A percentile compares a stretch with the other conserved stretches of the same genome.
These are phyloP conservation scores for Lentinula aciculospora DNA, from an alignment of 768 basidiomycete species.

Conservation along the genomic window DNA sequence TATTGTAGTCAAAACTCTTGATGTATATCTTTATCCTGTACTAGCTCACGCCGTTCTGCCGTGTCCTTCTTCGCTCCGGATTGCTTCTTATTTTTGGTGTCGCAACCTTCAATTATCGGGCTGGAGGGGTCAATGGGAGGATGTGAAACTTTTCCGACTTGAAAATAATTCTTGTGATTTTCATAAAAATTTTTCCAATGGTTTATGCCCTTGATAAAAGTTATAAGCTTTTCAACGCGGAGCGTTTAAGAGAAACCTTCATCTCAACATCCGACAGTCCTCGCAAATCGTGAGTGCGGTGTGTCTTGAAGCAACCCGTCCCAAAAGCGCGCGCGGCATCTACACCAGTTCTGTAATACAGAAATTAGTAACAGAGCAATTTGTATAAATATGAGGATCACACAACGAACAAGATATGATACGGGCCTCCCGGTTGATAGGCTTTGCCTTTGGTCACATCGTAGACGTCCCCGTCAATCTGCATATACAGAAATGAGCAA, in stretches of 20 bases:
- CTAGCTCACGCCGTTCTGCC: conserved; percentile 10
- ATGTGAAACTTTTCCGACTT: conserved; percentile 74
- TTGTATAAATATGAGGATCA: too few relatives aligned
- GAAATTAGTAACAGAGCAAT: conserved; percentile 16
- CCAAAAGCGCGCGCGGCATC: conserved; percentile 92
- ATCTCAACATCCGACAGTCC: conserved; percentile 71
- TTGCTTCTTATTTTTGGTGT: conserved; percentile 48
- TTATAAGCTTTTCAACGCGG: neutral
- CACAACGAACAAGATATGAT: conserved; percentile 57
- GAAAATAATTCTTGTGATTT: conserved; percentile 73
- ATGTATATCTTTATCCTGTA: conserved; percentile 11
- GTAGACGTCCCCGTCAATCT: conserved; percentile 92
- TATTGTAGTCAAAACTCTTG: conserved; percentile 27
- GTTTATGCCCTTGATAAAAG: conserved; percentile 51
- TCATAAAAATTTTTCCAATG: conserved; percentile 92
- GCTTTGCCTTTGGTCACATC: conserved; percentile 78
- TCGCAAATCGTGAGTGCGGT: conserved; percentile 87
- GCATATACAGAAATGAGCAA: conserved; percentile 11
- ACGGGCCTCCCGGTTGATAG: conserved; percentile 88
- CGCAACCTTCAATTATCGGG: conserved; percentile 72
- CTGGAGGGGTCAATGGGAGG: conserved; percentile 70
- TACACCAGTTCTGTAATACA: conserved; percentile 54
- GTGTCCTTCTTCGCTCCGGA: conserved; percentile 25
- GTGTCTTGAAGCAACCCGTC: conserved; percentile 89
- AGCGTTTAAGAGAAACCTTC: conserved; percentile 34